Base-by-base conservation (phyloP, 345 rosid species). In the Citrus australasica region DNA sequence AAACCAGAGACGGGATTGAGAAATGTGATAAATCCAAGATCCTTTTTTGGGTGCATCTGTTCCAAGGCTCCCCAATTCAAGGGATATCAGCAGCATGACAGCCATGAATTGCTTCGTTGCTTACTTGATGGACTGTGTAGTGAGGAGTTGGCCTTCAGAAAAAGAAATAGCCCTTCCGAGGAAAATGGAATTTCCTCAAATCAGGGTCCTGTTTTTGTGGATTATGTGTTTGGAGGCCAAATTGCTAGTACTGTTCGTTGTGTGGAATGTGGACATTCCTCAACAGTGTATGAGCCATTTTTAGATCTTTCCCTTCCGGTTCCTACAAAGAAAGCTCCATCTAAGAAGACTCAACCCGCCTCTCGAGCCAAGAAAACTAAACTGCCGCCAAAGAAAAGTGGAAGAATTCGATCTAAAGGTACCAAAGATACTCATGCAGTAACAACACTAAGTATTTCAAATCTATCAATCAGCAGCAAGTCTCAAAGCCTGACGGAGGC, bases 41-140 rank as follows among this genome's bases (percentile, higher is more conserved):
- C 84, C 19, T 83, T 92, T 82, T 97, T 94, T 79, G 95, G 91
- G 42, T 72, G 71, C 59, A 42, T 97, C 21, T 89, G 93, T 85
- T 71, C 91, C 65, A 97, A 92, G 80, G 93, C 98, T 73, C 97
- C 99, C 9, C 98, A 94, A 68, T 97, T 97, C 83, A 87, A 83
- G 79, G 99, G 98, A 78, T 93, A 87, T 84, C 96, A 93, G 81
- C 99, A 93, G 87, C 98, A 97, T 74, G 99, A 97, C 71, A 91
- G 98, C 78, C 99, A 97, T 80, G 98, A 97, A 87, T 83, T 97
- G 86, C 93, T 97, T 74, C 86, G 86, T 8, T 94, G 89, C 88
- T 86, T 97, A 77, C 93, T 97, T 75, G 99, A 97, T 83, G 84
- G 88, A 10, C 85, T 94, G 87, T 90, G 92, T 67, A 82, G 90